A percentile compares a stretch with the other conserved stretches of the same genome.
Evolutionary conservation across 2,329 filamentous ascomycete species (phyloP).

Genomic region (Arthrobotrys entomopaga): DNA sequence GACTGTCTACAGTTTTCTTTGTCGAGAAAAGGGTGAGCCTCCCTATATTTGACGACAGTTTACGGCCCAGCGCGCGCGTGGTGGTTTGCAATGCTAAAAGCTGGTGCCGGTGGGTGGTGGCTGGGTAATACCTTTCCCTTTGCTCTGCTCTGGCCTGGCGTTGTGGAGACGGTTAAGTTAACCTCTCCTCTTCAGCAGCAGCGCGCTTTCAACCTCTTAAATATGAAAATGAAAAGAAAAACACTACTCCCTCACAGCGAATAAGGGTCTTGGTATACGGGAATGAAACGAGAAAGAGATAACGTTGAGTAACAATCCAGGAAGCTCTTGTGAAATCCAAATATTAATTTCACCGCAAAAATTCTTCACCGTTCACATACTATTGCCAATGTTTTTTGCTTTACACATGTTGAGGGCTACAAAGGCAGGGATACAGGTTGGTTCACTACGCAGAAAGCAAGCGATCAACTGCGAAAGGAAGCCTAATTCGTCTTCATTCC

Average conservation of each 20-base stretch:
- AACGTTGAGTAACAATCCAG: constrained; percentile 4
- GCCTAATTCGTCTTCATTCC: constrained; percentile 53
- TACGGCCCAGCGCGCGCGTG: background rate
- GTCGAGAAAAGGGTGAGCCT: background rate
- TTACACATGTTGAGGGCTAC: constrained; percentile 9
- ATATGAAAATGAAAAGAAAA: background rate
- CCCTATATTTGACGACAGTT: background rate
- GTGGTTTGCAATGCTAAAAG: background rate
- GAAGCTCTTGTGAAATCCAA: background rate
- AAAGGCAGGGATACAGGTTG: constrained; percentile 25
- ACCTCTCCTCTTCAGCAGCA: background rate
- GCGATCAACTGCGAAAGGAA: constrained; percentile 25
- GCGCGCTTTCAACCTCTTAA: constrained; percentile 16
- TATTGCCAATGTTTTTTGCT: constrained; percentile 19
- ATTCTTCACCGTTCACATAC: constrained; percentile 46
- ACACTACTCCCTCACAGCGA: constrained; percentile 8
- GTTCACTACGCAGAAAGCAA: constrained; percentile 35
- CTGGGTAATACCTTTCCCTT: constrained; percentile 7
- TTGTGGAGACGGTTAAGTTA: background rate
- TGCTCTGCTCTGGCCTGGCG: background rate
- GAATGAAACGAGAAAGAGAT: background rate
- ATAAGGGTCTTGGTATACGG: background rate
- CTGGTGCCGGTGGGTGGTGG: background rate
- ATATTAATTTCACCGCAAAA: constrained; percentile 15
- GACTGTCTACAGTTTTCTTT: constrained; percentile 8